Percentiles rank a stretch among this genome's conserved stretches.
Conservation (phyloP, 257 asterid genomes). For the Paraleonurus japonicus region DNA sequence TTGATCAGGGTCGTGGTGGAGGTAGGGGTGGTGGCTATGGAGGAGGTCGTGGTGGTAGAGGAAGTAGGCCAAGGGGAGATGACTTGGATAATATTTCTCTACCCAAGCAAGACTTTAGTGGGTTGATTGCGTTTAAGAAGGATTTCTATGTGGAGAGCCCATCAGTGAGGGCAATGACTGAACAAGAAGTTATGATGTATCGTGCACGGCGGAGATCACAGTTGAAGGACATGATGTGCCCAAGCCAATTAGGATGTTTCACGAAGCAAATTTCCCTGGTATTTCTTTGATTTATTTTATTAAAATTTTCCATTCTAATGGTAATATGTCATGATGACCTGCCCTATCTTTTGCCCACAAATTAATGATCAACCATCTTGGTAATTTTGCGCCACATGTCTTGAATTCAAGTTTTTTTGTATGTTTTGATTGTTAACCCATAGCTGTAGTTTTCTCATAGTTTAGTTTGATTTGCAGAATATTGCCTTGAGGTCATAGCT, state of each 20-base stretch:
- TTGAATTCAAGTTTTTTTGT: not conserved
- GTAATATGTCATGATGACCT: not conserved
- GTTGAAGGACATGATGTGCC: constrained; percentile 80
- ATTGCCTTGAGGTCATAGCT: constrained; percentile 79
- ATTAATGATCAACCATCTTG: not conserved
- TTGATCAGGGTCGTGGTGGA: constrained; percentile 40
- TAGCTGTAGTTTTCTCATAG: constrained; percentile 22
- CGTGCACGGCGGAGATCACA: constrained; percentile 75
- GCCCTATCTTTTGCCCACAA: not conserved
- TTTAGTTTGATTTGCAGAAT: constrained; percentile 44
- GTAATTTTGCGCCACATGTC: not conserved
- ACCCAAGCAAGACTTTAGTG: constrained; percentile 76
- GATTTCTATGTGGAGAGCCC: constrained; percentile 77
- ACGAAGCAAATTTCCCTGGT: constrained; percentile 89
- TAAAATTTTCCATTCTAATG: not conserved
- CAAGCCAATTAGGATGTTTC: constrained; percentile 75
- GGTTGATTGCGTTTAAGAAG: constrained; percentile 74
- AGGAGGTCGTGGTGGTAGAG: constrained; percentile 60
- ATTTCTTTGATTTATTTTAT: constrained; percentile 20
- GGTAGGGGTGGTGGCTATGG: constrained; percentile 32
- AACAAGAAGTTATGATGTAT: constrained; percentile 63
- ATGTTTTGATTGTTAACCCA: not conserved
- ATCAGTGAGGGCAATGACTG: constrained; percentile 70
- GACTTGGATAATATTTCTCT: constrained; percentile 69
- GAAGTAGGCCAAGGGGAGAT: constrained; percentile 59